Evolutionary conservation across 1,284 basidiomycete species (phyloP).

Genomic region (Trichosporon ovoides): DNA sequence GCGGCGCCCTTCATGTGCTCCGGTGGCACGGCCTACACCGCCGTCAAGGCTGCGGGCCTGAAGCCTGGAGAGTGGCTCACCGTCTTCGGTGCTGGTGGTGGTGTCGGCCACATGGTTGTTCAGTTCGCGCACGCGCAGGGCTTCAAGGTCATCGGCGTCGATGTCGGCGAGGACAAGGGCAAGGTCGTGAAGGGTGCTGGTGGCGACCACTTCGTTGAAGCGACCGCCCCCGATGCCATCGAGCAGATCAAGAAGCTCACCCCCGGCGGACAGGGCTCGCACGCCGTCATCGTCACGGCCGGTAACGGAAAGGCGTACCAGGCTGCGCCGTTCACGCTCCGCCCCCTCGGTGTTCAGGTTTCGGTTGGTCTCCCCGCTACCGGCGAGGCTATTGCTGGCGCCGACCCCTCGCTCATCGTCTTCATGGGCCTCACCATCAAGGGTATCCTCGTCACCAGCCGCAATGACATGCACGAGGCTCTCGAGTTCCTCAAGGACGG

Average conservation of each 20-base stretch:
- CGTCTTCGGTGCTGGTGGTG: slow-evolving; percentile 18
- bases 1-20: slow-evolving; percentile 22
- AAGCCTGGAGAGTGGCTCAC: slow-evolving; percentile 13
- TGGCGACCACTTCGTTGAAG: slow-evolving; percentile 17
- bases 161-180: slow-evolving; percentile 17
- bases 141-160: slow-evolving; percentile 19
- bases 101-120: slow-evolving; percentile 22
- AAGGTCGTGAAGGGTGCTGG: slow-evolving; percentile 9
- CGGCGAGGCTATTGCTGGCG: slow-evolving; percentile 38
- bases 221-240: slow-evolving; percentile 10
- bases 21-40: slow-evolving; percentile 22
- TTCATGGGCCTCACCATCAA: slow-evolving; percentile 48
- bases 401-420: slow-evolving; percentile 34
- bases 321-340: slow-evolving; percentile 12
- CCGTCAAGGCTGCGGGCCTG: slow-evolving; percentile 17
- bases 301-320: slow-evolving; percentile 21
- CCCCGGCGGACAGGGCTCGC: slow-evolving; percentile 12
- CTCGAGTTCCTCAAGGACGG: slow-evolving; percentile 16
- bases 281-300: slow-evolving; percentile 19
- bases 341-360: slow-evolving; percentile 13
- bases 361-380: slow-evolving; percentile 19
- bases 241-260: slow-evolving; percentile 15
- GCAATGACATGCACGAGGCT: slow-evolving; percentile 19
- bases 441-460: slow-evolving; percentile 36
- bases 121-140: slow-evolving; percentile 21